A percentile compares a stretch with the other conserved stretches of the same genome.
Evolutionary conservation across 768 basidiomycete species (phyloP).

Genomic region (Collybia sordida): DNA sequence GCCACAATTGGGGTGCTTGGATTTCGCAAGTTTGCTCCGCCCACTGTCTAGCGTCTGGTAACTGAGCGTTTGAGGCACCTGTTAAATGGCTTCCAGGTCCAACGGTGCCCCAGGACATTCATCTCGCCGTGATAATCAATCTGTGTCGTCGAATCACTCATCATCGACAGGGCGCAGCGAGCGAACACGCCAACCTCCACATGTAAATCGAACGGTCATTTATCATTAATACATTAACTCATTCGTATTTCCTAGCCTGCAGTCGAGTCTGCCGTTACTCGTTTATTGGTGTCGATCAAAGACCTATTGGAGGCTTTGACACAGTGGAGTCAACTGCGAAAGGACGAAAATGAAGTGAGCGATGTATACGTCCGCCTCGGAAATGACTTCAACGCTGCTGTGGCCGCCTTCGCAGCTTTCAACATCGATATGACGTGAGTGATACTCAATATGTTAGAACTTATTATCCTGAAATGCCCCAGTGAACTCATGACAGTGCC

Average conservation of each 20-base stretch:
- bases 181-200: slow-evolving; percentile 36
- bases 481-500: slow-evolving; percentile 91
- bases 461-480: slow-evolving; percentile 10
- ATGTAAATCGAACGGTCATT: slow-evolving; percentile 26
- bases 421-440: slow-evolving; percentile 91
- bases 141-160: slow-evolving; percentile 48
- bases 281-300: slow-evolving; percentile 92
- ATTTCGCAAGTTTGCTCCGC: background rate
- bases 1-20: background rate
- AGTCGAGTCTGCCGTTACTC: slow-evolving; percentile 89
- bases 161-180: slow-evolving; percentile 38
- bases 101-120: slow-evolving; percentile 33
- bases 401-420: slow-evolving; percentile 81
- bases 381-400: slow-evolving; percentile 95
- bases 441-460: slow-evolving; percentile 3
- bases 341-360: slow-evolving; percentile 82
- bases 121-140: slow-evolving; percentile 53
- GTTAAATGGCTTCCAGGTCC: slow-evolving; percentile 27
- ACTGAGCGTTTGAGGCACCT: slow-evolving; percentile 4
- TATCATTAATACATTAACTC: slow-evolving; percentile 6
- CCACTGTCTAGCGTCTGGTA: background rate
- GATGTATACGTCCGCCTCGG: slow-evolving; percentile 96
- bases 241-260: slow-evolving; percentile 48
- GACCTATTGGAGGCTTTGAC: slow-evolving; percentile 89
- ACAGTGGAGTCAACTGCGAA: slow-evolving; percentile 73